Evolutionary conservation across 2,329 filamentous ascomycete species (phyloP), one percentile per base, ranked within the genome.

Genomic region (Curvularia sp.): DNA sequence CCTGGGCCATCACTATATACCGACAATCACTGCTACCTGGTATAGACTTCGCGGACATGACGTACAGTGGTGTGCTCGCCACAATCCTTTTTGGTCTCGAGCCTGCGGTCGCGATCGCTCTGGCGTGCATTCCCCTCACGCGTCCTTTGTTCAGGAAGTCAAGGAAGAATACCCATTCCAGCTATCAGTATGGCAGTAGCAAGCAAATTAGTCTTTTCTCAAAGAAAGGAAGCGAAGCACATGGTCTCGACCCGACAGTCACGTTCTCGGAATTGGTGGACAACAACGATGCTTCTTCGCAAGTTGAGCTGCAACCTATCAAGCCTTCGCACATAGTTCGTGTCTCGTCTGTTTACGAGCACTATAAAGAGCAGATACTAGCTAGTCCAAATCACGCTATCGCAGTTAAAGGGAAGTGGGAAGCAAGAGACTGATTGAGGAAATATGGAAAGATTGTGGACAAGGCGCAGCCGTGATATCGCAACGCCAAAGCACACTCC

Each of bases 1-100:
- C 68, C 1, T 70, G 66, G 66, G 57, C 64, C 12, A 65, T 70
- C 23, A 70, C 63, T 10, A 66, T 69, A 10, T 71, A 71, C 23
- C 61, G 66, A 12, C 66, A 70, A 38, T 60, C 56, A 1, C 18
- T 61, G 0, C 55, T 70, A 0, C 59, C 59, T 0, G 10, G 9
- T 4, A 30, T 69, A 1, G 42, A 65, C 38, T 69, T 69, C 12
- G 21, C 48, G 0, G 66, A 70, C 30, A 67, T 71, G 61, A 63
- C 66, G 1, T 49, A 66, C 41, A 32, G 27, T 2, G 66, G 63
- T 18, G 62, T 65, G 0, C 59, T 70, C 10, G 65, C 67, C 0
- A 71, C 66, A 0, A 12, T 67, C 6, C 55, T 71, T 27, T 69
- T 61, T 2, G 63, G 58, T 9, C 60, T 70, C 32, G 65, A 69